Evolutionary conservation across 2,329 filamentous ascomycete species (phyloP).

Genomic region (Cylindrodendrum hubeiense): DNA sequence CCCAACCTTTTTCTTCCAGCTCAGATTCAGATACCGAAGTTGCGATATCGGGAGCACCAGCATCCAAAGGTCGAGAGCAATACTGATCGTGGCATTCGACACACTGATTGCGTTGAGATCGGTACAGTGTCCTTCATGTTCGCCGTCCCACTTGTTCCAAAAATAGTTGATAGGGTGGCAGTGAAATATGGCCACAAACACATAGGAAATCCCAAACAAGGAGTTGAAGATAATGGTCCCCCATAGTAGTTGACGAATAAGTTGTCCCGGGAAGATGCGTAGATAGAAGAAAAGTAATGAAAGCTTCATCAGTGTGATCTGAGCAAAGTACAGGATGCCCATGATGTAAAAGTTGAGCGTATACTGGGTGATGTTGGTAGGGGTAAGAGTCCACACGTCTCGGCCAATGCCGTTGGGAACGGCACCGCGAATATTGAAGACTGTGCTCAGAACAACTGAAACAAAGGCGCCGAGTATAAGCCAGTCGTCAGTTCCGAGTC

Average conservation of each 20-base stretch:
- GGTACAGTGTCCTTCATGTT: background rate
- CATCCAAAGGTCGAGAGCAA: background rate
- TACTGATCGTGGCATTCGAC: background rate
- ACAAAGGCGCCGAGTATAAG: slow-evolving; percentile 39
- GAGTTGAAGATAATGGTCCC: slow-evolving; percentile 48
- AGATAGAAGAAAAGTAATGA: slow-evolving; percentile 58
- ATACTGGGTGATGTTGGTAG: slow-evolving; percentile 37
- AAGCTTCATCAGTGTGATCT: slow-evolving; percentile 54
- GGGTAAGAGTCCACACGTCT: slow-evolving; percentile 50
- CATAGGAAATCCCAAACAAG: slow-evolving; percentile 48
- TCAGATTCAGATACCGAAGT: background rate
- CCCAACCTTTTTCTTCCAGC: background rate
- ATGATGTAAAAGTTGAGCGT: slow-evolving; percentile 48
- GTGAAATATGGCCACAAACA: slow-evolving; percentile 50
- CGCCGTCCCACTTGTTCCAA: slow-evolving; percentile 45
- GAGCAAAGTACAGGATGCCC: slow-evolving; percentile 54
- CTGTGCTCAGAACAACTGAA: slow-evolving; percentile 37
- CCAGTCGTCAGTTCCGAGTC: slow-evolving; percentile 49
- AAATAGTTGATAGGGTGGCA: slow-evolving; percentile 55
- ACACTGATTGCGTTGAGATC: background rate
- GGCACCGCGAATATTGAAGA: slow-evolving; percentile 41
- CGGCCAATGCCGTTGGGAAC: slow-evolving; percentile 46
- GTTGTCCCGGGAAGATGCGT: slow-evolving; percentile 52
- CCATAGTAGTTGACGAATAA: slow-evolving; percentile 49
- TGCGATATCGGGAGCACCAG: background rate